Conservation (phyloP, 2,329 filamentous ascomycete genomes). For the Nemania sp. region DNA sequence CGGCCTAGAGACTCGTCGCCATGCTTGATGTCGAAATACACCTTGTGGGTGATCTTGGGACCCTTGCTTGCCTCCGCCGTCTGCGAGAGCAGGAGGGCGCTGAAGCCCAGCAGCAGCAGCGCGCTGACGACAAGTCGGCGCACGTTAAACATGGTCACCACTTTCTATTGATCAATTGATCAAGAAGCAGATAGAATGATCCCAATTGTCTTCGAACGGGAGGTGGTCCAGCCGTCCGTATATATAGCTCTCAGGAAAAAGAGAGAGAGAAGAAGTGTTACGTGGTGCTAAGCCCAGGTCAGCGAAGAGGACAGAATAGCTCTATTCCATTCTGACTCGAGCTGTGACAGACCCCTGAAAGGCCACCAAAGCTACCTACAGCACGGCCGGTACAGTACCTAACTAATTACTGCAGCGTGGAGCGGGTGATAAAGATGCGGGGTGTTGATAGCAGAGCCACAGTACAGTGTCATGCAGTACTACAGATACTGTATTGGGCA, state of each 20-base stretch:
- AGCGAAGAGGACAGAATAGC: constrained; percentile 35
- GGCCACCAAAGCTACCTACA: constrained; percentile 8
- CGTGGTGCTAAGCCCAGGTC: no score
- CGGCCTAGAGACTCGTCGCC: constrained; percentile 75
- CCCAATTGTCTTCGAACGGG: constrained; percentile 13
- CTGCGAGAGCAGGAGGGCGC: constrained; percentile 58
- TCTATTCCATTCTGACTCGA: constrained; percentile 14
- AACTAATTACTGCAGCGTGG: no score
- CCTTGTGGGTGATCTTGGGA: constrained; percentile 94
- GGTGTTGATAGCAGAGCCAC: no score
- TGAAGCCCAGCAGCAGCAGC: constrained; percentile 47
- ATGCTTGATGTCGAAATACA: constrained; percentile 83
- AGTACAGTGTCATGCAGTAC: no score
- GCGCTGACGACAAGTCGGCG: constrained; percentile 71
- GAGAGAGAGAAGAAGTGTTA: constrained; percentile 14
- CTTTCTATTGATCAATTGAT: constrained; percentile 10
- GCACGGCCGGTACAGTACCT: no score
- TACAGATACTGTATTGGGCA: no score
- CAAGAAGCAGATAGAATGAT: background rate
- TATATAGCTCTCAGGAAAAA: background rate
- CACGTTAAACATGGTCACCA: constrained; percentile 69
- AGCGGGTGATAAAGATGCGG: no score
- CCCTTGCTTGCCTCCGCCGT: constrained; percentile 77
- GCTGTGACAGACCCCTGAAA: constrained; percentile 27
- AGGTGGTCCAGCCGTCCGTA: constrained; percentile 19